Evolutionary conservation across 805 yeast species (phyloP).

Genomic region (Hemisphaericaspora nanyangensis): DNA sequence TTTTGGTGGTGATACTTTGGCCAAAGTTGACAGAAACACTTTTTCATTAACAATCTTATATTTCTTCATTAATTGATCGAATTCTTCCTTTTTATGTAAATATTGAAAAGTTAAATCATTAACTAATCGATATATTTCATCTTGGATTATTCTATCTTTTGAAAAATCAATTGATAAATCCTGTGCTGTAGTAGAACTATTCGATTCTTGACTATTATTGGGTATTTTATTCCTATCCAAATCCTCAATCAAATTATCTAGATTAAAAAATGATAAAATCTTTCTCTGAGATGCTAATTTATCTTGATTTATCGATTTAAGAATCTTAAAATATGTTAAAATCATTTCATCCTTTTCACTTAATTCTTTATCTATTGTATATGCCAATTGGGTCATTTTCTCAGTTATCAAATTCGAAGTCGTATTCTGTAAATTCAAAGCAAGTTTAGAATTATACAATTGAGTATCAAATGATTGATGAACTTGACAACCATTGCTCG

Average conservation of each 20-base stretch:
- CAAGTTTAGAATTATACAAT: conserved; percentile 31
- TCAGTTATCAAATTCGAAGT: conserved; percentile 35
- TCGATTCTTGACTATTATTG: conserved; percentile 16
- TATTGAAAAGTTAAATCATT: conserved; percentile 37
- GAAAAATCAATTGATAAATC: conserved; percentile 18
- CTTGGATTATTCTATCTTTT: conserved; percentile 35
- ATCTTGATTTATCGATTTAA: conserved; percentile 18
- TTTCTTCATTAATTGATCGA: conserved; percentile 10
- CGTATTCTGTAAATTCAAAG: conserved; percentile 29
- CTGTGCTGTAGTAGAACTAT: conserved; percentile 2
- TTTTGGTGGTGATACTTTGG: background rate
- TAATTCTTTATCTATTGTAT: conserved; percentile 35
- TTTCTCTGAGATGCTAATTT: conserved; percentile 27
- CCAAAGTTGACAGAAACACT: background rate
- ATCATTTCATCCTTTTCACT: conserved; percentile 33
- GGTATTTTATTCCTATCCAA: conserved; percentile 6
- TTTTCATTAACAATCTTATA: conserved; percentile 3
- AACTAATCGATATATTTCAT: conserved; percentile 35
- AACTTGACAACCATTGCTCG: background rate
- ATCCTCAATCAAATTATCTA: conserved; percentile 30
- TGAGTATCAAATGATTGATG: conserved; percentile 36
- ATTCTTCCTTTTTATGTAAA: conserved; percentile 28
- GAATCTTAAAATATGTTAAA: conserved; percentile 21
- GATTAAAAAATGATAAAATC: conserved; percentile 25
- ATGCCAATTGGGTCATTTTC: conserved; percentile 35